Base-by-base conservation (phyloP, 2,329 filamentous ascomycete species). In the Pseudogymnoascus sp. region DNA sequence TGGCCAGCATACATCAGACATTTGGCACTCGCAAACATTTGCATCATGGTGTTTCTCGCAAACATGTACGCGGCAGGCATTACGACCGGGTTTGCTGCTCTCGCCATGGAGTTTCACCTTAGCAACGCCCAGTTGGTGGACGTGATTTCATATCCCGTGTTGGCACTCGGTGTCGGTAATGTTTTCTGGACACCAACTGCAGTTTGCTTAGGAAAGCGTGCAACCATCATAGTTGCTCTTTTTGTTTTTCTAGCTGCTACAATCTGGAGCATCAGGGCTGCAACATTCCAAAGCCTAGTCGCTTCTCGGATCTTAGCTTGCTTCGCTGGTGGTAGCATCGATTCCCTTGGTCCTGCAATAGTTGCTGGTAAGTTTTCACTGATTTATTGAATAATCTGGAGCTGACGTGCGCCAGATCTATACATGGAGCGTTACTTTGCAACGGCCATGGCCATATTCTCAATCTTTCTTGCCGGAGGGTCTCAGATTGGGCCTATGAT, bases 401-500 rank as follows among this genome's bases (percentile, higher is more conserved):
- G 11, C 42, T 46, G 21, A 46, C 12, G 14, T 25, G 21, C 21
- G 23, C 12, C 25, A 46, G 42, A 46, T 25, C 42, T 46, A 23
- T 46, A 46, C 42, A 46, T 46, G 42, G 42, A 46, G 42, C 42
- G 42, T 25, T 36, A 60, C 21, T 62, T 69, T 56, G 66, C 68
- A 38, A 61, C 59, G 1, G 60, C 74, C 1, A 75, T 75, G 74
- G 73, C 74, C 1, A 62, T 71, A 3, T 76, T 74, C 38, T 68
- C 73, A 2, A 66, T 72, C 2, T 73, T 68, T 36, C 68, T 76
- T 12, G 72, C 73, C 5, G 72, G 69, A 23, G 74, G 73, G 1
- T 73, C 73, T 1, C 73, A 75, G 62, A 66, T 75, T 25, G 73
- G 73, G 1, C 74, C 74, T 3, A 65, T 75, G 14, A 74, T 75